These are phyloP conservation scores for Fonsecaea pedrosoi DNA, from an alignment of 2,329 filamentous ascomycete species.

Conservation along the genomic window DNA sequence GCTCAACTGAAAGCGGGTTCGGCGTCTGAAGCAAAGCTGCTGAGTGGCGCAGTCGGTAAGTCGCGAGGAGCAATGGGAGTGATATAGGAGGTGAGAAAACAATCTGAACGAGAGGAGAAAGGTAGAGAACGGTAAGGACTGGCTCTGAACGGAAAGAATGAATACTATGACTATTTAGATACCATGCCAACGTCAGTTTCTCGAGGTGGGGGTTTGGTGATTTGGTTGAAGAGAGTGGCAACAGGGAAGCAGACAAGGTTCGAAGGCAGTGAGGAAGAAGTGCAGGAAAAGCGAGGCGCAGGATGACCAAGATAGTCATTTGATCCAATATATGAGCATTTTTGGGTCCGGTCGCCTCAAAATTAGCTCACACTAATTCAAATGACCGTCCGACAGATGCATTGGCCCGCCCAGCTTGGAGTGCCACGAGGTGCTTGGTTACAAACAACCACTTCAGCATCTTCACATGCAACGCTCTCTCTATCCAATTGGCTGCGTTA, in stretches of 20 bases:
- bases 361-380: neutral
- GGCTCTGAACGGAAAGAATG: slow-evolving; percentile 23
- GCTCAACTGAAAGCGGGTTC: slow-evolving; percentile 8
- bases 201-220: slow-evolving; percentile 10
- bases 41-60: slow-evolving; percentile 17
- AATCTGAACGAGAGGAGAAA: neutral
- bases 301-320: neutral
- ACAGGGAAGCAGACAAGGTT: neutral
- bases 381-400: slow-evolving; percentile 3
- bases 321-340: neutral
- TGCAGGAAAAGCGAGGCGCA: neutral
- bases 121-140: slow-evolving; percentile 27
- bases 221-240: neutral
- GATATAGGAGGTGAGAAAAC: neutral
- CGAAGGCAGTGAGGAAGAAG: neutral
- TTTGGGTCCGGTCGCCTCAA: neutral
- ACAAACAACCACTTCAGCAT: neutral
- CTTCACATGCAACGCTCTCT: slow-evolving; percentile 28
- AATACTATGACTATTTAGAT: slow-evolving; percentile 21
- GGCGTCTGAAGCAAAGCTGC: slow-evolving; percentile 11
- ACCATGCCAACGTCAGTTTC: neutral
- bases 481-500: slow-evolving; percentile 23
- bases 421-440: too few relatives aligned
- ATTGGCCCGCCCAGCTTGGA: too few relatives aligned
- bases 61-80: slow-evolving; percentile 8